phyloP scores from a whole-genome alignment of 225 moss, liverwort and hornwort species.

The Straminergon stramineum region DNA sequence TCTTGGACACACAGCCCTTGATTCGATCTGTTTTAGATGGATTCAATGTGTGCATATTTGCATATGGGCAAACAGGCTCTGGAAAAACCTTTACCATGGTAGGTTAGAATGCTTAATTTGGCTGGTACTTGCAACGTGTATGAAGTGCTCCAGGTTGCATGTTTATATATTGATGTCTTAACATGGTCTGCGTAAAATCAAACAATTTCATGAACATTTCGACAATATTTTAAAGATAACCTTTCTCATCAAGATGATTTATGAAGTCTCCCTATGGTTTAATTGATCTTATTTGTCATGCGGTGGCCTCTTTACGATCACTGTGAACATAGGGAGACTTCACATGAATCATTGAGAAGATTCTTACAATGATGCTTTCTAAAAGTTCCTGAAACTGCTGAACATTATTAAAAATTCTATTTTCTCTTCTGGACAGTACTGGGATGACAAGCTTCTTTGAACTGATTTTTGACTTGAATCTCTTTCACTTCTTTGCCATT shows the following conservation, averaged over 20 bases:
- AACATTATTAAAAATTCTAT: background rate
- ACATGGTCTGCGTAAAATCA: background rate
- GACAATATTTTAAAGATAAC: background rate
- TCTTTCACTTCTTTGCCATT: background rate
- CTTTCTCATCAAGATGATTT: background rate
- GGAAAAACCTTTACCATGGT: conserved; percentile 95
- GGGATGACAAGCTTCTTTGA: background rate
- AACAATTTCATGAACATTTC: background rate
- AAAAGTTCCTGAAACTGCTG: background rate
- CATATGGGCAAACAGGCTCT: conserved; percentile 90
- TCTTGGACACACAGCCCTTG: conserved; percentile 80
- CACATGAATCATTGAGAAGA: background rate
- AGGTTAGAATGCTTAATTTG: background rate
- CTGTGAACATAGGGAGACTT: background rate
- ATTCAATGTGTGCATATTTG: conserved; percentile 96
- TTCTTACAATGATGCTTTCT: background rate
- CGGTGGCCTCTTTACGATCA: background rate
- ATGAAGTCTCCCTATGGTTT: background rate
- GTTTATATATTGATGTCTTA: background rate
- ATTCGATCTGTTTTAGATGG: conserved; percentile 94
- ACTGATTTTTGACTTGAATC: background rate
- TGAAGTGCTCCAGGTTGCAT: background rate
- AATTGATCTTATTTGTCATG: background rate
- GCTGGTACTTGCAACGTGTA: background rate
- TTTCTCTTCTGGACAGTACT: background rate